Base-by-base conservation (phyloP, 2,329 filamentous ascomycete genomes). In the Onygena corvina region DNA sequence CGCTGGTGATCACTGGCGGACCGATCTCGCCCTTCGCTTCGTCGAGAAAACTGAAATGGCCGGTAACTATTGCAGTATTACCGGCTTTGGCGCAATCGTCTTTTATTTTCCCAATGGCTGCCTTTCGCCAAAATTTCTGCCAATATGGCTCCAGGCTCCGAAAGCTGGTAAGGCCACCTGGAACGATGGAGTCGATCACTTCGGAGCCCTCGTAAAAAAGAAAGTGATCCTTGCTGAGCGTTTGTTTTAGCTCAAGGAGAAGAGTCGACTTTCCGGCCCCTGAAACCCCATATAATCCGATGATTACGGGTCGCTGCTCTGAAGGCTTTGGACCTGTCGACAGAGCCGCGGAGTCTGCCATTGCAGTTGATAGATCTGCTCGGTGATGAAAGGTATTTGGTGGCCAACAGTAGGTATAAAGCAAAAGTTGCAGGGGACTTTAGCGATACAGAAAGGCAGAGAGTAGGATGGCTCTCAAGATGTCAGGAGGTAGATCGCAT, bases 11-110 rank as follows among this genome's bases (percentile, higher is more conserved):
- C 0, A 76, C 67, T 3, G 29, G 20, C 4, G 53, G 12, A 0
- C 58, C 14, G 27, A 58, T 61, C n/a, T 21, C 31, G 6, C 58
- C 18, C 2, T 46, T 51, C 9, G 31, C 23, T n/a, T 42, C 46
- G 0, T 67, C 56, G 74, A 75, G 79, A 54, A 81, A 74, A 64
- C 73, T 74, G 57, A 67, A 73, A 57, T 82, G 76, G 0, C 76
- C 76, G 3, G 73, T 62, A 2, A 82, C 72, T 2, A 83, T 56
- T 1, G 60, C 77, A 3, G 60, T 53, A 50, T 60, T 64, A 0
- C 63, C 57, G 7, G 44, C 66, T 0, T 55, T 9, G 1, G 49
- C 38, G 48, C 71, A 74, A 5, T 69, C 53, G 0, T 66, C 40
- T 18, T 52, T 31, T 44, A 81, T 74, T 0, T 11, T 54, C 0